These are phyloP conservation scores for Trichosporon inkin DNA, from an alignment of 1,284 basidiomycete species.

Conservation along the genomic window DNA sequence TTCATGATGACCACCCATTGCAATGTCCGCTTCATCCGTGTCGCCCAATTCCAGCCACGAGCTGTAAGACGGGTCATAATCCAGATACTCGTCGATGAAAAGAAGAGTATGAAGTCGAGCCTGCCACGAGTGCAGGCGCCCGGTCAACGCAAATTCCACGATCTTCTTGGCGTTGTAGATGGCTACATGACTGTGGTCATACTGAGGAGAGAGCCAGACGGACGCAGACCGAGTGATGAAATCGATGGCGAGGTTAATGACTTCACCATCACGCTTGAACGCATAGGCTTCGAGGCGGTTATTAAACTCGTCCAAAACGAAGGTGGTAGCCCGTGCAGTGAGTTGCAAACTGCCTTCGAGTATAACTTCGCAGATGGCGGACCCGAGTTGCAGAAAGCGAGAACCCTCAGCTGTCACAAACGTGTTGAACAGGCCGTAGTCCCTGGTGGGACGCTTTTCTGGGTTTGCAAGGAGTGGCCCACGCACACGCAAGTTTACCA, in stretches of 20 bases:
- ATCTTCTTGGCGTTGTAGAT: slow-evolving; percentile 59
- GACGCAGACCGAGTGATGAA: slow-evolving; percentile 64
- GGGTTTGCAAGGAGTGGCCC: slow-evolving; percentile 54
- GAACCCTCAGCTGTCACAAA: slow-evolving; percentile 56
- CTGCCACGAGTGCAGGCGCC: slow-evolving; percentile 61
- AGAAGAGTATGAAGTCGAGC: slow-evolving; percentile 62
- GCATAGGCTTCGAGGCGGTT: slow-evolving; percentile 59
- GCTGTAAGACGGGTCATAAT: slow-evolving; percentile 55
- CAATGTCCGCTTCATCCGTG: slow-evolving; percentile 29
- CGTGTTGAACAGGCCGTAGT: slow-evolving; percentile 61
- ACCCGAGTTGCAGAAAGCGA: slow-evolving; percentile 59
- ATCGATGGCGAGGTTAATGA: slow-evolving; percentile 59
- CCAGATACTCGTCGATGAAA: slow-evolving; percentile 66
- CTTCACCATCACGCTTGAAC: slow-evolving; percentile 58
- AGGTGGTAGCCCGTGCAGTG: slow-evolving; percentile 55
- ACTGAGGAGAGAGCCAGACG: slow-evolving; percentile 59
- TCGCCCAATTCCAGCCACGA: slow-evolving; percentile 32
- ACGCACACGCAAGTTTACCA: slow-evolving; percentile 52
- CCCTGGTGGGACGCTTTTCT: slow-evolving; percentile 59
- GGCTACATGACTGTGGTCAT: slow-evolving; percentile 54
- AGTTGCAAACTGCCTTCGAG: slow-evolving; percentile 59
- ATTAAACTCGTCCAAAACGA: slow-evolving; percentile 58
- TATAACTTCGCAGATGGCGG: slow-evolving; percentile 59
- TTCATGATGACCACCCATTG: slow-evolving; percentile 22
- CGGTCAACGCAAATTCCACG: slow-evolving; percentile 51